phyloP scores from a whole-genome alignment of 2,329 filamentous ascomycete species.

The Aureobasidium vineae region DNA sequence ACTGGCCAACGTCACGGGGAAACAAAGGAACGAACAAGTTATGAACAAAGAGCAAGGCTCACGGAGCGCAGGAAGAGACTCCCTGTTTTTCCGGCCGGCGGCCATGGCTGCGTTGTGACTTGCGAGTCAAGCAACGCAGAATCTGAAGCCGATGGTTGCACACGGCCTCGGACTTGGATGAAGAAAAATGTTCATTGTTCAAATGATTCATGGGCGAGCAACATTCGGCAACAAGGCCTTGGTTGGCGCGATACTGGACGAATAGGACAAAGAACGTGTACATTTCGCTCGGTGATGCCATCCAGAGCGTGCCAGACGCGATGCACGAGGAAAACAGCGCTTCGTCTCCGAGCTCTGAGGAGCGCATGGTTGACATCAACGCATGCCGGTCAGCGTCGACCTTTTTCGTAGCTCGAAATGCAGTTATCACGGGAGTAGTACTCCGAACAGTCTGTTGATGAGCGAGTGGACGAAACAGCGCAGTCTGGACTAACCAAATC shows the following conservation, averaged over 20 bases:
- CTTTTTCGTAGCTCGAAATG: neutral
- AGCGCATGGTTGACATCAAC: neutral
- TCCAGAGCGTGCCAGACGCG: neutral
- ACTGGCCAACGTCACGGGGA: slow-evolving; percentile 4
- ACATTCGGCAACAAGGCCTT: neutral
- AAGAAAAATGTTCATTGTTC: neutral
- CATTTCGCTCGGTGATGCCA: neutral
- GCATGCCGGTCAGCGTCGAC: neutral
- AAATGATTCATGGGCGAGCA: slow-evolving; percentile 7
- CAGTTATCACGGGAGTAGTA: neutral
- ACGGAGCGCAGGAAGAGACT: slow-evolving; percentile 14
- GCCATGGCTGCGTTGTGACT: neutral
- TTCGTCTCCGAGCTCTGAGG: neutral
- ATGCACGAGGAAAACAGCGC: neutral
- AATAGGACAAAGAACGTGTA: neutral
- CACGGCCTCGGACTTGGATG: neutral
- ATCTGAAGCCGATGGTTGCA: slow-evolving; percentile 5
- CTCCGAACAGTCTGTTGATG: too few species aligned
- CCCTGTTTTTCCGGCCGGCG: slow-evolving; percentile 1
- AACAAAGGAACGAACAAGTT: slow-evolving; percentile 14
- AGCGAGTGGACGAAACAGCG: neutral
- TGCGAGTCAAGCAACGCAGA: neutral
- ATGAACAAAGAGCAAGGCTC: neutral
- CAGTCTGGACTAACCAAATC: slow-evolving; percentile 18
- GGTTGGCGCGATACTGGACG: neutral